Conservation (phyloP, 768 basidiomycete species). For the Clitopilus passeckerianus region DNA sequence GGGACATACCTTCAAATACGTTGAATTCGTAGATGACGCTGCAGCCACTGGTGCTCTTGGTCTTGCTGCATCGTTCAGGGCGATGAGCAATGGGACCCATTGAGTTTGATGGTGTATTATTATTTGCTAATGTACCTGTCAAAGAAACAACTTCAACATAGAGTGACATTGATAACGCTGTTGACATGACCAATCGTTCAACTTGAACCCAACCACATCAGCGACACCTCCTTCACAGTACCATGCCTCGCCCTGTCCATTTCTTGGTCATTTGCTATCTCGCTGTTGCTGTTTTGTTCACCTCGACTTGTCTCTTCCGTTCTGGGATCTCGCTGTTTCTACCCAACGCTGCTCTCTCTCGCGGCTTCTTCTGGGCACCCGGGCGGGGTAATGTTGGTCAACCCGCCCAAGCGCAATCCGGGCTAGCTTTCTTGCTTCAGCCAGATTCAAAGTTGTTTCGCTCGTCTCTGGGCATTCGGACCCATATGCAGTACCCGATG, state of each 20-base stretch:
- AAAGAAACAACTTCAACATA: not conserved
- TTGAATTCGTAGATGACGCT: conserved; percentile 67
- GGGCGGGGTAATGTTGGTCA: conserved; percentile 10
- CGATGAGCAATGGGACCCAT: not conserved
- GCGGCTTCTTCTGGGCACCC: conserved; percentile 14
- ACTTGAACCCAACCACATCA: conserved; percentile 3
- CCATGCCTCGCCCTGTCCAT: conserved; percentile 14
- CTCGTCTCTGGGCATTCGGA: conserved; percentile 19
- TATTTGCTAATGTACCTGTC: conserved; percentile 2
- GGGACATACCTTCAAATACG: conserved; percentile 61
- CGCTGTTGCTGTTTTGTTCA: conserved; percentile 35
- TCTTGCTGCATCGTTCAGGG: conserved; percentile 31
- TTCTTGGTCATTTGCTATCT: conserved; percentile 28
- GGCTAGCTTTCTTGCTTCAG: conserved; percentile 20
- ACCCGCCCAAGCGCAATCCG: conserved; percentile 7
- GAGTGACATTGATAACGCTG: conserved; percentile 1
- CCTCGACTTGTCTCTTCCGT: conserved; percentile 32
- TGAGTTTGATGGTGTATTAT: not conserved
- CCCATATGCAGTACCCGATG: conserved; percentile 14
- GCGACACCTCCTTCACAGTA: not conserved
- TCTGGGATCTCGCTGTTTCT: conserved; percentile 17
- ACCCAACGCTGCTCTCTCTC: conserved; percentile 15
- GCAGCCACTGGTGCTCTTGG: conserved; percentile 60
- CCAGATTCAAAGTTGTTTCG: not conserved
- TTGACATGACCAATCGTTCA: conserved; percentile 3